A percentile compares a stretch with the other conserved stretches of the same genome.
Conservation (phyloP, 2,329 filamentous ascomycete genomes). For the Cadophora sp. region DNA sequence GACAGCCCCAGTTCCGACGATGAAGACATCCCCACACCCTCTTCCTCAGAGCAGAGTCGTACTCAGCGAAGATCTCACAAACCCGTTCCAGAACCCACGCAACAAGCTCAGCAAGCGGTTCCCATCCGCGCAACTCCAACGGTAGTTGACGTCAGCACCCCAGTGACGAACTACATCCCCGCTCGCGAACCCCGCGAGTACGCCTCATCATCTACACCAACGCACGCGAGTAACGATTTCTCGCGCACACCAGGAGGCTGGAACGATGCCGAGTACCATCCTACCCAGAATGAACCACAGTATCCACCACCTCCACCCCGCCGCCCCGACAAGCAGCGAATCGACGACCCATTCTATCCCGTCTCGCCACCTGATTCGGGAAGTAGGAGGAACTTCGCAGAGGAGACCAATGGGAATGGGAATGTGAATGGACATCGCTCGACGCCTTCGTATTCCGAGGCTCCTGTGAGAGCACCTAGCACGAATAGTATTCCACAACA, state of each 20-base stretch:
- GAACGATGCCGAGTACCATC: neutral
- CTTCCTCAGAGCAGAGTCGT: slow-evolving; percentile 1
- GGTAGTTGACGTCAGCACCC: slow-evolving; percentile 4
- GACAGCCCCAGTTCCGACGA: slow-evolving; percentile 8
- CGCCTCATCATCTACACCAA: neutral
- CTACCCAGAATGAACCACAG: slow-evolving; percentile 7
- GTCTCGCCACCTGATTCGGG: slow-evolving; percentile 8
- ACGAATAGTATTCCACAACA: slow-evolving; percentile 7
- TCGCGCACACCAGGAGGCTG: neutral
- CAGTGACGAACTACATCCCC: slow-evolving; percentile 7
- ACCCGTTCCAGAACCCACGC: slow-evolving; percentile 2
- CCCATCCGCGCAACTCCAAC: neutral
- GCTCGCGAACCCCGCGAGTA: slow-evolving; percentile 8
- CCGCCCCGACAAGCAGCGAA: slow-evolving; percentile 11
- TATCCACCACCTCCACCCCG: slow-evolving; percentile 12
- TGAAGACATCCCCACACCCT: slow-evolving; percentile 11
- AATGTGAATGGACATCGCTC: slow-evolving; percentile 6
- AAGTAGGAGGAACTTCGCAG: slow-evolving; percentile 2
- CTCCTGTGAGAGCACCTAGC: slow-evolving; percentile 5
- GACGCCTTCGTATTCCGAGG: slow-evolving; percentile 2
- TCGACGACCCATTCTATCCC: slow-evolving; percentile 12
- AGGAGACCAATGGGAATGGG: slow-evolving; percentile 6
- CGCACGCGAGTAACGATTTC: neutral
- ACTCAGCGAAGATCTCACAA: slow-evolving; percentile 8
- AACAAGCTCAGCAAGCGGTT: neutral